phyloP scores from a whole-genome alignment of 257 asterid genomes.

The Solanum piurae region DNA sequence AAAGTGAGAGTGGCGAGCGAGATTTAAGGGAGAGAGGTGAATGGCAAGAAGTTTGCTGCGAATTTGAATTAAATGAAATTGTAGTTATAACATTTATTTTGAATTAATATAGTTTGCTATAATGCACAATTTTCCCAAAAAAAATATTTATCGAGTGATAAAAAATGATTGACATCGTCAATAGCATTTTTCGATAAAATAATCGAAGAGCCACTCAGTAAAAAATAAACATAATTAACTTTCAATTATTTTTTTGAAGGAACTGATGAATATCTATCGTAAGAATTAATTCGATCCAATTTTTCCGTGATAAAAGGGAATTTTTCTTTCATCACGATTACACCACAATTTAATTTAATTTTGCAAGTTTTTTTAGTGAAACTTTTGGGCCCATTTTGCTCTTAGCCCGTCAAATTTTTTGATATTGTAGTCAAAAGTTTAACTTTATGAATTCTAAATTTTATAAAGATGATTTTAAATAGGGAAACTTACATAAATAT shows the following conservation, averaged over 20 bases:
- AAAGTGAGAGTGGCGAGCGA: too few relatives aligned
- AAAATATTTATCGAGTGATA: background rate
- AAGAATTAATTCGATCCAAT: background rate
- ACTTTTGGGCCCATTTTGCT: background rate
- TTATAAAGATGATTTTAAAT: too few relatives aligned
- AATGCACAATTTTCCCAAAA: background rate
- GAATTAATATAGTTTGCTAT: too few relatives aligned
- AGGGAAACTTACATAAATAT: too few relatives aligned
- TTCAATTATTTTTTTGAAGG: background rate
- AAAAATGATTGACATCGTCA: background rate
- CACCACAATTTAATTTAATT: too few relatives aligned
- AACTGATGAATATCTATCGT: background rate
- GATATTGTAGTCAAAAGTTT: background rate
- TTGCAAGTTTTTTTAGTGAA: background rate
- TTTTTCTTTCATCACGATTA: background rate
- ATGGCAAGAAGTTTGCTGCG: too few relatives aligned
- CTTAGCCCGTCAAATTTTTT: background rate
- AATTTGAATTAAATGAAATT: too few relatives aligned
- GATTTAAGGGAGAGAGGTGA: too few relatives aligned
- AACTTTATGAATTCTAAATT: too few relatives aligned
- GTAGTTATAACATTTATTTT: too few relatives aligned
- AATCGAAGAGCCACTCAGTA: background rate
- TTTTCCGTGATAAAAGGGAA: background rate
- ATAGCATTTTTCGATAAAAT: background rate
- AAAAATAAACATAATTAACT: background rate